These are phyloP conservation scores for Biscogniauxia marginata DNA, from an alignment of 2,329 filamentous ascomycete genomes.

Conservation along the genomic window DNA sequence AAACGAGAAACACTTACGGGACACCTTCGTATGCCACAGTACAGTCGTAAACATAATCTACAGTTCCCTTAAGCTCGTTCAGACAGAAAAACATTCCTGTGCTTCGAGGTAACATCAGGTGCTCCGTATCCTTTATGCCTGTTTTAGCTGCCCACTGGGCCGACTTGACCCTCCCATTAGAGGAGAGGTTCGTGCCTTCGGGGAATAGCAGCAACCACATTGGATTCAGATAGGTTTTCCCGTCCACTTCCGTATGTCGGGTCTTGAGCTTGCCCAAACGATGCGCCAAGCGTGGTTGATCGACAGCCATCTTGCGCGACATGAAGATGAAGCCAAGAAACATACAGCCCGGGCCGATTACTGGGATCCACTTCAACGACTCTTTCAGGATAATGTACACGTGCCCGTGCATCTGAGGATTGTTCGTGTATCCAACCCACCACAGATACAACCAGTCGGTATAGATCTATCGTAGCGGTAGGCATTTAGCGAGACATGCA, in stretches of 20 bases:
- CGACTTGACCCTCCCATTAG: slow-evolving; percentile 68
- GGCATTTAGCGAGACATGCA: slow-evolving; percentile 22
- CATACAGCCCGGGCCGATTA: slow-evolving; percentile 78
- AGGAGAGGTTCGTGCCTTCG: slow-evolving; percentile 79
- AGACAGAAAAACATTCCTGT: slow-evolving; percentile 80
- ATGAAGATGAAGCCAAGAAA: slow-evolving; percentile 91
- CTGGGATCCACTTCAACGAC: slow-evolving; percentile 75
- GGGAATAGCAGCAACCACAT: slow-evolving; percentile 93
- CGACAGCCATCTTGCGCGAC: slow-evolving; percentile 82
- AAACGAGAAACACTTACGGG: slow-evolving; percentile 60
- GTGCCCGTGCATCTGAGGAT: slow-evolving; percentile 75
- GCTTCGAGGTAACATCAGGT: slow-evolving; percentile 74
- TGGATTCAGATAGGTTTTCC: slow-evolving; percentile 61
- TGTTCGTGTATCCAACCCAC: slow-evolving; percentile 86
- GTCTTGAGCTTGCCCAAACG: slow-evolving; percentile 69
- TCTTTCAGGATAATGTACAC: slow-evolving; percentile 91
- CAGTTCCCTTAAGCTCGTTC: slow-evolving; percentile 68
- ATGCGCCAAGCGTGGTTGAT: slow-evolving; percentile 72
- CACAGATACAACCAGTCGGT: slow-evolving; percentile 91
- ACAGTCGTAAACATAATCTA: slow-evolving; percentile 88
- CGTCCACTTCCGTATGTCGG: slow-evolving; percentile 50
- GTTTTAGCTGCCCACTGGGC: slow-evolving; percentile 74
- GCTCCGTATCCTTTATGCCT: slow-evolving; percentile 68
- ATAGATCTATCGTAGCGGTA: slow-evolving; percentile 57
- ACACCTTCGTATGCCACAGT: slow-evolving; percentile 95